These are phyloP conservation scores for Melaleuca alternifolia DNA, from an alignment of 345 rosid species.

Conservation along the genomic window DNA sequence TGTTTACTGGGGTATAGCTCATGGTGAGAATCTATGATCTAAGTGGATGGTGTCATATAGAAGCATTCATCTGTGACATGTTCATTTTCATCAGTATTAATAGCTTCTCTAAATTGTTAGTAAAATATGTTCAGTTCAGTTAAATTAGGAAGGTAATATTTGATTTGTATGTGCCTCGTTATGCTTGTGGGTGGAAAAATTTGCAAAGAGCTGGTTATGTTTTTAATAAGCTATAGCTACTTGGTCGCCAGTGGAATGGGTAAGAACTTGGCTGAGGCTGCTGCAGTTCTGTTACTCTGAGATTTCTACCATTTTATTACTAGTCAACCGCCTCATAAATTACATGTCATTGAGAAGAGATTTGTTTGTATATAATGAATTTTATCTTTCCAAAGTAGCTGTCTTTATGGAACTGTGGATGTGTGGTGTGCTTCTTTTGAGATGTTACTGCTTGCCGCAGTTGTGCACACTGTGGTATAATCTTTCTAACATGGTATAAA, in stretches of 20 bases:
- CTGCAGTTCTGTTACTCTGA: not conserved
- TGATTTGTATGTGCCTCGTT: not conserved
- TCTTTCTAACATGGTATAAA: no score
- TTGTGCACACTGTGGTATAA: no score
- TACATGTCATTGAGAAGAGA: no score
- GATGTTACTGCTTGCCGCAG: no score
- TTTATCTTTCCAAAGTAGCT: no score
- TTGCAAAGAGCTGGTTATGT: not conserved
- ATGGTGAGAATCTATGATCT: not conserved
- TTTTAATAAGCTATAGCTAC: not conserved
- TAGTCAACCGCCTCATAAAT: no score
- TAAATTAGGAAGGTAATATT: not conserved
- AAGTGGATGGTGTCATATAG: not conserved
- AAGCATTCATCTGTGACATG: not conserved
- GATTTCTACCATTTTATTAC: not conserved
- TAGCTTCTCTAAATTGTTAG: not conserved
- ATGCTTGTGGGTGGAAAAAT: not conserved
- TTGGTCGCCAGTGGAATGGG: not conserved
- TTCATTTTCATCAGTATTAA: not conserved
- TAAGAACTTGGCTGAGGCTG: not conserved
- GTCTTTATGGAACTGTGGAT: no score
- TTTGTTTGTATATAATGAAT: no score
- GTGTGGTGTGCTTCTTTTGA: no score
- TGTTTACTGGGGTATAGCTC: fast-evolving
- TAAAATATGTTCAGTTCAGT: not conserved